phyloP scores from a whole-genome alignment of 1,284 basidiomycete genomes.

The Rugosomyces carneus region DNA sequence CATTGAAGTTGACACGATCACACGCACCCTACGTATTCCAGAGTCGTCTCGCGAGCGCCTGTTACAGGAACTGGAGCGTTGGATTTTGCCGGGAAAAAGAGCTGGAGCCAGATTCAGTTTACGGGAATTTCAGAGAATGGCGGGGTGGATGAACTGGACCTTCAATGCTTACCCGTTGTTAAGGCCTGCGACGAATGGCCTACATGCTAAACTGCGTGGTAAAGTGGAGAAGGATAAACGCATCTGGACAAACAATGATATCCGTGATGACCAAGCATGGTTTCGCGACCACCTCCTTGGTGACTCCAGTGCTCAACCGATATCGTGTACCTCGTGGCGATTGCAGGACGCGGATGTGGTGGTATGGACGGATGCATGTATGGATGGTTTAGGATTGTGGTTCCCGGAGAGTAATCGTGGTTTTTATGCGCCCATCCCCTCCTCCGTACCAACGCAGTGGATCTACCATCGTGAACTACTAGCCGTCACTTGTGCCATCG shows the following conservation, averaged over 20 bases:
- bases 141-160: conserved; percentile 31
- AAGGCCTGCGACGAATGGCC: conserved; percentile 21
- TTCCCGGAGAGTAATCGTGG: neutral
- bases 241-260: conserved; percentile 25
- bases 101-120: neutral
- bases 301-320: neutral
- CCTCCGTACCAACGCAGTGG: neutral
- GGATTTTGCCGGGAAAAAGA: too few relatives aligned
- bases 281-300: conserved; percentile 22
- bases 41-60: neutral
- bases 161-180: conserved; percentile 30
- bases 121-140: conserved; percentile 14
- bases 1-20: conserved; percentile 10
- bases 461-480: neutral
- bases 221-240: conserved; percentile 15
- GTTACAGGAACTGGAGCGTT: neutral
- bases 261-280: conserved; percentile 13
- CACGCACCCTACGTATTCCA: conserved; percentile 5
- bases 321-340: neutral
- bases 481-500: neutral
- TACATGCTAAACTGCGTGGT: conserved; percentile 32
- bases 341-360: conserved; percentile 3
- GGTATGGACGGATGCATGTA: conserved; percentile 20
- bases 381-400: conserved; percentile 12
- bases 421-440: neutral